Conservation (phyloP, 108 stramenopile species). For the Skeletonema costatum region DNA sequence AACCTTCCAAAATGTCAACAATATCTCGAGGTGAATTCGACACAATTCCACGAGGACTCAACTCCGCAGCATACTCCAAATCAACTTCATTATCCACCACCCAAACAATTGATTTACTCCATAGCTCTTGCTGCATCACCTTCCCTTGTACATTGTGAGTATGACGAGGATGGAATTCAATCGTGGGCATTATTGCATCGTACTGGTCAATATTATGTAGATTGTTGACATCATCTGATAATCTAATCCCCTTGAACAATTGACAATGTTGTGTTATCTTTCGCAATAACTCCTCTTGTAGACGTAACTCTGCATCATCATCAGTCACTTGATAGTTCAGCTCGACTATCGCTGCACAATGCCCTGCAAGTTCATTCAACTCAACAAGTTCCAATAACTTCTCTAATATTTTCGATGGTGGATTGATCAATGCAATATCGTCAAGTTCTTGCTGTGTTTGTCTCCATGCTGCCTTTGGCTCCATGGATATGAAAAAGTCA, state of each 20-base stretch:
- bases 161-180: constrained; percentile 30
- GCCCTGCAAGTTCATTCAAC: constrained; percentile 6
- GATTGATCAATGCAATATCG: constrained; percentile 14
- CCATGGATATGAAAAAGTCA: constrained; percentile 23
- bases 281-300: background rate
- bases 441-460: constrained; percentile 5
- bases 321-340: background rate
- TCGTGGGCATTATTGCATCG: constrained; percentile 19
- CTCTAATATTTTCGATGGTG: constrained; percentile 14
- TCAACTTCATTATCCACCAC: constrained; percentile 23
- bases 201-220: background rate
- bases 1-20: background rate
- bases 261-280: constrained; percentile 13
- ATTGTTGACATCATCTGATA: background rate
- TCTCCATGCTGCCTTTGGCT: constrained; percentile 33
- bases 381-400: constrained; percentile 1
- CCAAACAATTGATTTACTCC: constrained; percentile 19
- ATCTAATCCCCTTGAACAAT: constrained; percentile 15
- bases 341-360: constrained; percentile 30
- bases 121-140: background rate
- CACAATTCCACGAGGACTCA: constrained; percentile 17
- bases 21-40: constrained; percentile 8
- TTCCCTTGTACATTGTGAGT: background rate
- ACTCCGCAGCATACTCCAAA: constrained; percentile 8
- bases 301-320: constrained; percentile 12